A percentile compares a stretch with the other conserved stretches of the same genome.
phyloP scores from a whole-genome alignment of 2,329 filamentous ascomycete genomes.

The Alternaria triticimaculans region DNA sequence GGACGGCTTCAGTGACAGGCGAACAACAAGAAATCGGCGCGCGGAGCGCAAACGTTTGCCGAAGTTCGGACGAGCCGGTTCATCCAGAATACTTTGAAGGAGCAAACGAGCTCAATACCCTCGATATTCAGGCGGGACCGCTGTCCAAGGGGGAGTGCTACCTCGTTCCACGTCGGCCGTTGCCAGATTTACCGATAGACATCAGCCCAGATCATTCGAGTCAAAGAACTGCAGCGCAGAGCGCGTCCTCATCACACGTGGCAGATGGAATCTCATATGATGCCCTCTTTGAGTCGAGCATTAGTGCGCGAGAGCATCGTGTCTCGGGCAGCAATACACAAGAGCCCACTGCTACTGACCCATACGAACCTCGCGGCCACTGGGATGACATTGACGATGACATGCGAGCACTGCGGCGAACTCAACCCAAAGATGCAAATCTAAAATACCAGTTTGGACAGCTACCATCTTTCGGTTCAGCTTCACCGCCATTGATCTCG shows the following conservation, averaged over 20 bases:
- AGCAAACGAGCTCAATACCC: not conserved
- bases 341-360: not conserved
- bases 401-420: not conserved
- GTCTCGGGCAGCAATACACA: not conserved
- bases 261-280: not conserved
- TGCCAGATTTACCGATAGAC: not conserved
- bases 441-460: slow-evolving; percentile 16
- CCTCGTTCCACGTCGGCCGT: not conserved
- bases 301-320: not conserved
- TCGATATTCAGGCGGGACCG: not conserved
- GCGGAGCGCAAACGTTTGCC: not conserved
- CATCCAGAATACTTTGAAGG: not conserved
- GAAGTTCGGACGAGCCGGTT: not conserved
- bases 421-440: slow-evolving; percentile 16
- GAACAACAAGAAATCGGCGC: not conserved
- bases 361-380: slow-evolving; percentile 1
- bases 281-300: not conserved
- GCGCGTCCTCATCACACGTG: not conserved
- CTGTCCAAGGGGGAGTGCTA: not conserved
- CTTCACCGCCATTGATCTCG: not conserved
- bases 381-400: slow-evolving; percentile 1
- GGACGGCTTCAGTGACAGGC: not conserved
- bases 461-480: not conserved
- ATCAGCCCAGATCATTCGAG: not conserved
- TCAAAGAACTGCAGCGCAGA: not conserved